Evolutionary conservation across 73 alveolate species (phyloP).

Genomic region (Tetrahymena thermophila): DNA sequence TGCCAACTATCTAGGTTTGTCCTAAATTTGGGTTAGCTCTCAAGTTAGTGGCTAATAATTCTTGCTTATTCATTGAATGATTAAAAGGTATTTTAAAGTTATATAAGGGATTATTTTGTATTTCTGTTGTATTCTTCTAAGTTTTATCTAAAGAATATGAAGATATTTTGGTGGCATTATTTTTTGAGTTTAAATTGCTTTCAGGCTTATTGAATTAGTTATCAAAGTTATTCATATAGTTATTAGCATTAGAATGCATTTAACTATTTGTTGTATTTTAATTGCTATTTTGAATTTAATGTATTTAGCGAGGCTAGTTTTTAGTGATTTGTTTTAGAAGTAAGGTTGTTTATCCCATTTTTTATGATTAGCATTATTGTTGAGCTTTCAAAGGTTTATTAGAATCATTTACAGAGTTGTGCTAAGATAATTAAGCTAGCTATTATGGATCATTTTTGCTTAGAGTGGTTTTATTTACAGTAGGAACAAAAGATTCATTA

Average conservation of each 20-base stretch:
- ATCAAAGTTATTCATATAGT: not conserved
- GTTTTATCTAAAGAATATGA: not conserved
- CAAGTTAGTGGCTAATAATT: not conserved
- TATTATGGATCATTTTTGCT: not conserved
- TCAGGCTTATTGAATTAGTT: not conserved
- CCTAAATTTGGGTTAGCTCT: not conserved
- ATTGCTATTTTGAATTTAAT: too few relatives aligned
- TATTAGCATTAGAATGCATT: too few relatives aligned
- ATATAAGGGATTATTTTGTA: not conserved
- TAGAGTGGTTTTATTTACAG: not conserved
- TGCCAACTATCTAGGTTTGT: not conserved
- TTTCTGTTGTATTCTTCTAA: not conserved
- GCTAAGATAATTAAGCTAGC: not conserved
- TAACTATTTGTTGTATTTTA: not conserved
- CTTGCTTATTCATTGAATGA: not conserved
- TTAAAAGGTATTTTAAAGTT: not conserved
- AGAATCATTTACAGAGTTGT: not conserved
- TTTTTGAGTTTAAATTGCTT: too few relatives aligned
- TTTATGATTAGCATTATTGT: not conserved
- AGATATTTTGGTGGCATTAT: not conserved
- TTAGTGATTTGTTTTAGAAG: not conserved
- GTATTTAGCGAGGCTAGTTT: not conserved
- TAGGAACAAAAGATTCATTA: not conserved
- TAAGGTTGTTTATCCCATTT: not conserved
- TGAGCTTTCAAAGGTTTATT: not conserved